These are phyloP conservation scores for Exserohilum rostratum DNA, from an alignment of 2,329 filamentous ascomycete genomes.

Conservation along the genomic window DNA sequence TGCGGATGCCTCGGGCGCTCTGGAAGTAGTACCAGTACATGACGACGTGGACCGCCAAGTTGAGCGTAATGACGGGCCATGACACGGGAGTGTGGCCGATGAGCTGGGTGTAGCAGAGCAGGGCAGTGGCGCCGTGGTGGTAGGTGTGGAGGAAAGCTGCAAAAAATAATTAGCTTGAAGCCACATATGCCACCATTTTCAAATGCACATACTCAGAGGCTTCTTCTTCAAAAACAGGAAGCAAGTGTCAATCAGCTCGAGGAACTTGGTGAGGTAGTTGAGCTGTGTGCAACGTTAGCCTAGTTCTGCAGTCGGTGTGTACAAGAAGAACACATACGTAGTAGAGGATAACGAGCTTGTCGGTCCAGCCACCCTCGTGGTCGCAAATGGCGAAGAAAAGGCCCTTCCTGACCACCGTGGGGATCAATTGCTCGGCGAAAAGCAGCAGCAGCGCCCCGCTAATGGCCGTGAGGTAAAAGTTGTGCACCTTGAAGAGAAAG, in stretches of 20 bases:
- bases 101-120: slow-evolving; percentile 97
- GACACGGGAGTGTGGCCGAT: slow-evolving; percentile 91
- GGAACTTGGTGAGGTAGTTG: slow-evolving; percentile 98
- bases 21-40: slow-evolving; percentile 99
- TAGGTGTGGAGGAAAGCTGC: slow-evolving; percentile 94
- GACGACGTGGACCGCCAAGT: slow-evolving; percentile 92
- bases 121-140: slow-evolving; percentile 94
- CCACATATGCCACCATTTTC: not conserved
- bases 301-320: not conserved
- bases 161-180: slow-evolving; percentile 31
- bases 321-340: slow-evolving; percentile 70
- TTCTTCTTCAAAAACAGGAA: slow-evolving; percentile 99
- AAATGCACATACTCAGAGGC: slow-evolving; percentile 72
- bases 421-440: slow-evolving; percentile 89
- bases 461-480: slow-evolving; percentile 89
- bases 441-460: slow-evolving; percentile 80
- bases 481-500: slow-evolving; percentile 91
- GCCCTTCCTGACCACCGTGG: slow-evolving; percentile 78
- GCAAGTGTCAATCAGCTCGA: slow-evolving; percentile 92
- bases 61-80: slow-evolving; percentile 92
- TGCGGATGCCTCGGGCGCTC: slow-evolving; percentile 89
- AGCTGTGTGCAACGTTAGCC: slow-evolving; percentile 66
- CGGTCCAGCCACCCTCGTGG: slow-evolving; percentile 85
- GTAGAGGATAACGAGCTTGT: slow-evolving; percentile 91
- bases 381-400: slow-evolving; percentile 90